A percentile compares a stretch with the other conserved stretches of the same genome.
phyloP scores from a whole-genome alignment of 768 basidiomycete species.

The Strobilomyces dryophilus region DNA sequence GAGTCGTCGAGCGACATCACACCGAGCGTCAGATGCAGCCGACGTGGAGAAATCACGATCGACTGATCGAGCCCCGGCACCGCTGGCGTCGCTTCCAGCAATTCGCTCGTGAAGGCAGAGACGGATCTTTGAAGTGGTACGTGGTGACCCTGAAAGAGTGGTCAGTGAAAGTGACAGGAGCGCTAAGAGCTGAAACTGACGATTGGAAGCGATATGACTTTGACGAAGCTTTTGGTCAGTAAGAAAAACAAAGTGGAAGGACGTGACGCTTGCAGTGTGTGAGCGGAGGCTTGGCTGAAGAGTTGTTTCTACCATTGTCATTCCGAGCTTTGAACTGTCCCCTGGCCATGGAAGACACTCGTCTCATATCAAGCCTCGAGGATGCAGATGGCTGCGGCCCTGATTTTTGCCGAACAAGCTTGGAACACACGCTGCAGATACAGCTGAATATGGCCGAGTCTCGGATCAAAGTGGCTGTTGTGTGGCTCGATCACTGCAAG shows the following conservation, averaged over 20 bases:
- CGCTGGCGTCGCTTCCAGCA: slow-evolving; percentile 23
- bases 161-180: slow-evolving; percentile 13
- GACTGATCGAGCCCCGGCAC: slow-evolving; percentile 53
- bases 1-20: slow-evolving; percentile 56
- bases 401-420: not conserved
- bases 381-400: not conserved
- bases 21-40: slow-evolving; percentile 73
- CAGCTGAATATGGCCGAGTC: not conserved
- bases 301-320: not conserved
- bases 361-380: slow-evolving; percentile 1
- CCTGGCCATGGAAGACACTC: slow-evolving; percentile 12
- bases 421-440: not conserved
- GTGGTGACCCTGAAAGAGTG: slow-evolving; percentile 37
- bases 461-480: slow-evolving; percentile 9
- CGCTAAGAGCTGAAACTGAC: slow-evolving; percentile 29
- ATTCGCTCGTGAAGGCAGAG: slow-evolving; percentile 32
- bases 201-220: slow-evolving; percentile 31
- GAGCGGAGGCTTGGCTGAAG: slow-evolving; percentile 7
- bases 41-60: slow-evolving; percentile 50
- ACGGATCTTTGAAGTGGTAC: slow-evolving; percentile 34
- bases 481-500: slow-evolving; percentile 3
- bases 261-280: slow-evolving; percentile 25
- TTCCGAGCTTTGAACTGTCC: slow-evolving; percentile 3
- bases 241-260: not conserved
- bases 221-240: not conserved